These are phyloP conservation scores for Cicer judaicum DNA, from an alignment of 306 rosid species.

Conservation along the genomic window DNA sequence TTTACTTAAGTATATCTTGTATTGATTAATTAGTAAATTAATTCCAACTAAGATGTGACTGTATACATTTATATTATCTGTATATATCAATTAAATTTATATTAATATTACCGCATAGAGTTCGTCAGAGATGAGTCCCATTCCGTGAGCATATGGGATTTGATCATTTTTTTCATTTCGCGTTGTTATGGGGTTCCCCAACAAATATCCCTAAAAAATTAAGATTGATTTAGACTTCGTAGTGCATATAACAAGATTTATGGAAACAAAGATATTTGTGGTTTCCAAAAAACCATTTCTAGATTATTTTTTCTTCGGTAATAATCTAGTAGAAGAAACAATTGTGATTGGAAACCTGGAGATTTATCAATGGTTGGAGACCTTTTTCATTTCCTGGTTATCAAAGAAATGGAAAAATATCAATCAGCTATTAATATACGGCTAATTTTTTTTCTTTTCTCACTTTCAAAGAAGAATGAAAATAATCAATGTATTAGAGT, in stretches of 20 bases:
- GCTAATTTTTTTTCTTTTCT: background rate
- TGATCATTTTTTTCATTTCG: background rate
- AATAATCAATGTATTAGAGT: background rate
- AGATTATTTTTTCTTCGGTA: background rate
- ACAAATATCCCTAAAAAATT: slow-evolving; percentile 63
- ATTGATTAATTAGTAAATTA: too few relatives aligned
- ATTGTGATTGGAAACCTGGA: slow-evolving; percentile 52
- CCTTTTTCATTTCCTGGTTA: slow-evolving; percentile 60
- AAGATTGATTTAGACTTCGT: background rate
- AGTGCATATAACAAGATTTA: slow-evolving; percentile 2
- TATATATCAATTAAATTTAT: too few relatives aligned
- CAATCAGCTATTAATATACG: background rate
- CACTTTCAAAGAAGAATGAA: background rate
- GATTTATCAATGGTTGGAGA: slow-evolving; percentile 53
- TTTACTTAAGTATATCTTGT: too few relatives aligned
- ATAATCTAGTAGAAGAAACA: background rate
- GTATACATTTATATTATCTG: too few relatives aligned
- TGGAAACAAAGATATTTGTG: background rate
- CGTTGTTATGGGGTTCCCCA: slow-evolving; percentile 54
- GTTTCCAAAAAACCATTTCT: background rate
- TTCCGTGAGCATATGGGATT: slow-evolving; percentile 60
- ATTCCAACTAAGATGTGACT: too few relatives aligned
- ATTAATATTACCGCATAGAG: slow-evolving; percentile 51
- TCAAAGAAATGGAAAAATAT: slow-evolving; percentile 11
- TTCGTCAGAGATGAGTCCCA: slow-evolving; percentile 72